Evolutionary conservation across 2,329 filamentous ascomycete species (phyloP), one percentile per base, ranked within the genome.

Genomic region (Pseudogymnoascus sp.): DNA sequence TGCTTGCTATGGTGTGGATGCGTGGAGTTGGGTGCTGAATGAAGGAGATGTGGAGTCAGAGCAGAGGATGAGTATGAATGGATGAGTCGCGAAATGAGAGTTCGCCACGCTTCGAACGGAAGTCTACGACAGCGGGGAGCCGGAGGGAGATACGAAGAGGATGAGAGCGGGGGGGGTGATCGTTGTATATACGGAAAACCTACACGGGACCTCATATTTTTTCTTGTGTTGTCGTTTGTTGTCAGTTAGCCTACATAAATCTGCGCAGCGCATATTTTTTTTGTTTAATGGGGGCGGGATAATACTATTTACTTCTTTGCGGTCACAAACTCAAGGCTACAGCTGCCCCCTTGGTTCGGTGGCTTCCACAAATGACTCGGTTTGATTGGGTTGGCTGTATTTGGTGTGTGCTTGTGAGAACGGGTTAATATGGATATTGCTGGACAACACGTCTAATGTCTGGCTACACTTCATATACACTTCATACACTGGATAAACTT

Each of bases 241-340:
- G 47, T 30, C 4, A 32, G 28, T 54, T 54, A 54, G 47, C 47
- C 28, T 32, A 54, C n/a, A 54, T 54, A 54, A 32, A 54, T 54
- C n/a, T 54, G 28, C 25, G 28, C n/a, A 54, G 47, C 47, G 25
- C n/a, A 32, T 50, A 39, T 50, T 50, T 54, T 32, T 32, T 54
- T 54, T 54, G 47, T 54, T 12, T 54, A 54, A 54, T 54, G 47
- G 47, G n/a, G 28, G 11, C 16, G 47, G 47, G n/a, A 32, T 54
- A 54, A 54, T 54, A 54, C 25, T 43, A 43, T 54, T 54, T 32
- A 54, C 47, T 54, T 54, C 47, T 54, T 39, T 39, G 32, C 6
- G 47, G 28, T 54, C 47, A 32, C 47, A 54, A 11, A 25, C 3
- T 25, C 3, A 14, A 39, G 38, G 20, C 34, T n/a, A 4, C 11